Conservation (phyloP, 768 basidiomycete species). For the Boletellus ananiceps region DNA sequence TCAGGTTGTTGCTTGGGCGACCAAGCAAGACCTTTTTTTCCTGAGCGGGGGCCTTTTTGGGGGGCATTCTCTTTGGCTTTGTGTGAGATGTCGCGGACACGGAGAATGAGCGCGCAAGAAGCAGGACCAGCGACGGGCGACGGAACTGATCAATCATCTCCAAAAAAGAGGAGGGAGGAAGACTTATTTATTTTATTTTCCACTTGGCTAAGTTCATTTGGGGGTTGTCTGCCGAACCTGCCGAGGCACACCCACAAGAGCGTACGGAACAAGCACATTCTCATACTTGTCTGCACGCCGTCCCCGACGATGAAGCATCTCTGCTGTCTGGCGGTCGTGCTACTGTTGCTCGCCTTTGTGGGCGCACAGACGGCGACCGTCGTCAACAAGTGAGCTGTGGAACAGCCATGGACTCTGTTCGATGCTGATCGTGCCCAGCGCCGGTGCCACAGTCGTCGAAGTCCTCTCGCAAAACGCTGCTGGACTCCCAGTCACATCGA, state of each 20-base stretch:
- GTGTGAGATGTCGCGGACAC: slow-evolving; percentile 34
- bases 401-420: background rate
- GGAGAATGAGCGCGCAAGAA: slow-evolving; percentile 31
- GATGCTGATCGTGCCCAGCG: slow-evolving; percentile 28
- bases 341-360: slow-evolving; percentile 16
- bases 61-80: slow-evolving; percentile 75
- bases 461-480: slow-evolving; percentile 38
- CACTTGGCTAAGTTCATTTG: background rate
- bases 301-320: slow-evolving; percentile 20
- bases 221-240: slow-evolving; percentile 22
- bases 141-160: slow-evolving; percentile 33
- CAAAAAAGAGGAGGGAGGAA: background rate
- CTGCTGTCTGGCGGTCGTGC: slow-evolving; percentile 9
- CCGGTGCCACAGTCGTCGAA: slow-evolving; percentile 51
- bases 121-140: slow-evolving; percentile 11
- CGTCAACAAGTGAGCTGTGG: slow-evolving; percentile 41
- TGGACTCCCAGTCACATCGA: slow-evolving; percentile 39
- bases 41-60: slow-evolving; percentile 70
- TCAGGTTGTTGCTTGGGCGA: slow-evolving; percentile 92
- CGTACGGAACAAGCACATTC: background rate
- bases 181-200: slow-evolving; percentile 1
- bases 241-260: background rate
- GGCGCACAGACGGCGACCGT: slow-evolving; percentile 48
- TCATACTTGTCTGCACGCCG: slow-evolving; percentile 7
- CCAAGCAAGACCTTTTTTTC: slow-evolving; percentile 90